Conservation (phyloP, 768 basidiomycete species). For the Tephrocybe sp. region DNA sequence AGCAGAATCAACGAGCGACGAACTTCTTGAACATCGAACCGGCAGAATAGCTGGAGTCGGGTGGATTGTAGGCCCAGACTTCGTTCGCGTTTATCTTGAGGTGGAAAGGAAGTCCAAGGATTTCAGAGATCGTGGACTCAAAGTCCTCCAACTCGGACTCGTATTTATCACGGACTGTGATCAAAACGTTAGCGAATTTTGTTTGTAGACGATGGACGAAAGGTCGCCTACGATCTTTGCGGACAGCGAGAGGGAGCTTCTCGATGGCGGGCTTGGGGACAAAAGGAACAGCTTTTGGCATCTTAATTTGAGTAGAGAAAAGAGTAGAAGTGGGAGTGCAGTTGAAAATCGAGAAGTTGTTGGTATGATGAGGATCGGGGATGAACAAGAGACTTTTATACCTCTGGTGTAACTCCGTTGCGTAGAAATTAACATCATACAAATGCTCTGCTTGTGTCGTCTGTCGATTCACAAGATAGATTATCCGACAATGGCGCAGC, state of each 20-base stretch:
- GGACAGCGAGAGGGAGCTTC: conserved; percentile 22
- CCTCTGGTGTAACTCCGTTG: background rate
- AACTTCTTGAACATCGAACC: conserved; percentile 27
- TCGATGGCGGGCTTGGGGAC: conserved; percentile 20
- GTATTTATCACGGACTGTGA: conserved; percentile 38
- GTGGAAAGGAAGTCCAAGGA: conserved; percentile 26
- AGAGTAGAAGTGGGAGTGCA: background rate
- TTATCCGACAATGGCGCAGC: background rate
- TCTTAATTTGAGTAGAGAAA: background rate
- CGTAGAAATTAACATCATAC: background rate
- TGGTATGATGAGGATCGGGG: background rate
- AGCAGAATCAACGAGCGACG: too few species aligned
- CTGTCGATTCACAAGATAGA: background rate
- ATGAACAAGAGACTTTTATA: conserved; percentile 9
- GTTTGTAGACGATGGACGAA: background rate
- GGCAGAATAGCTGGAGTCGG: conserved; percentile 20
- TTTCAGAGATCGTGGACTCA: conserved; percentile 29
- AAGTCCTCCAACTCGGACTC: conserved; percentile 34
- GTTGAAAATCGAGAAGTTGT: too few species aligned
- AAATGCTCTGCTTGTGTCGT: background rate
- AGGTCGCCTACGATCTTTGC: conserved; percentile 20
- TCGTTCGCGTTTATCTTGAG: conserved; percentile 36
- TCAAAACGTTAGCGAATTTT: background rate
- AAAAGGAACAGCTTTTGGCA: conserved; percentile 17
- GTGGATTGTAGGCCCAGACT: conserved; percentile 33